Base-by-base conservation (phyloP, 352 stramenopile species). In the Phytopythium sindhum region DNA sequence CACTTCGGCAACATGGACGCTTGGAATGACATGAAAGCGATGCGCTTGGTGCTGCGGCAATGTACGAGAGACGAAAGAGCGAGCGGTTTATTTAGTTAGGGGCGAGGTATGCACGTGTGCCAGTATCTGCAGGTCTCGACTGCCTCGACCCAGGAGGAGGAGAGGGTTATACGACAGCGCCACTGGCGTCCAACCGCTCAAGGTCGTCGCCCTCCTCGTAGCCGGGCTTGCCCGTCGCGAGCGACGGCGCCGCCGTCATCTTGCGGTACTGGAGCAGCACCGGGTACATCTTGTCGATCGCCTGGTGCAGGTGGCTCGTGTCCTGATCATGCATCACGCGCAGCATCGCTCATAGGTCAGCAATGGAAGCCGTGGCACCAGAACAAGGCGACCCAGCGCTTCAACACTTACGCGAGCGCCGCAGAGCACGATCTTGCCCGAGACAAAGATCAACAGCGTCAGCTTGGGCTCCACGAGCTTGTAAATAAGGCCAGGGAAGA, bases 401-500 rank as follows among this genome's bases (percentile, higher is more conserved):
- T 1, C 24, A 60, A 17, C 98, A 77, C 70, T 98, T 98, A 26
- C 97, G 92, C 44, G 84, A 93, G n/a, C 99, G 0, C 81, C 97
- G 70, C 99, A 99, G 19, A 99, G 97, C 24, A 99, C 97, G 60
- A 99, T 88, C 73, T 99, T 99, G 35, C 98, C 98, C 26, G 90
- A 98, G 14, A 99, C 97, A 76, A 99, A 99, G 64, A 99, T 99
- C 29, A 99, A 70, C 26, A 99, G 75, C n/a, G 98, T 98, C n/a
- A 99, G 88, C 70, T 99, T 98, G 26, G 97, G 97, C 56, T 91
- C 84, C 4, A 98, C 75, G 73, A 99, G 89, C 51, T 97, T 90
- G 84, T 99, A 99, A 68, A 99, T 99, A 24, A 99, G 81, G 11
- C 98, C 98, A 12, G 98, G 96, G 77, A 99, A 99, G n/a, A 99